Percentiles rank a stretch among this genome's conserved stretches.
phyloP scores from a whole-genome alignment of 768 basidiomycete species.

The Suillus hirtellus region DNA sequence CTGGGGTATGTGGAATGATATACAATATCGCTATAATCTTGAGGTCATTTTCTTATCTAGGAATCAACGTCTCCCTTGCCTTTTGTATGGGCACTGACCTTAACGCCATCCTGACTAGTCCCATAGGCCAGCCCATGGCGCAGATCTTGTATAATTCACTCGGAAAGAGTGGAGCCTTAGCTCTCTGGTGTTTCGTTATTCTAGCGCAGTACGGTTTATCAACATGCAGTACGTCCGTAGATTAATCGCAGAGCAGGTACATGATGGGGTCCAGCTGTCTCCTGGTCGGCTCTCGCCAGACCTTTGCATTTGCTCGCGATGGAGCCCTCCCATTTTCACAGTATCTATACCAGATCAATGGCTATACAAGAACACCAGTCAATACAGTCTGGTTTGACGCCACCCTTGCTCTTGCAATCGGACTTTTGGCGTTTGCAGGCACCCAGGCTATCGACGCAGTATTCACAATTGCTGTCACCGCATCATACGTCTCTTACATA shows the following conservation, averaged over 20 bases:
- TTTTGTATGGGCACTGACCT: constrained; percentile 1
- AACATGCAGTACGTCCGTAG: background rate
- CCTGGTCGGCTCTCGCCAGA: constrained; percentile 54
- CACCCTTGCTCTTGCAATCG: constrained; percentile 47
- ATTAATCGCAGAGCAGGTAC: background rate
- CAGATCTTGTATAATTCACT: background rate
- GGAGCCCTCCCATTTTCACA: constrained; percentile 55
- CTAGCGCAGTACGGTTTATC: background rate
- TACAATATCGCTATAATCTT: background rate
- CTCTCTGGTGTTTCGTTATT: background rate
- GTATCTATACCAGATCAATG: constrained; percentile 60
- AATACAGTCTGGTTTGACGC: constrained; percentile 58
- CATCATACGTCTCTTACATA: constrained; percentile 51
- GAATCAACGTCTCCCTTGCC: background rate
- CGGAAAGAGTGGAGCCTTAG: background rate
- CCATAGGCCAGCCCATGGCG: background rate
- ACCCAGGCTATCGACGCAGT: constrained; percentile 58
- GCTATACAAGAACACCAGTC: constrained; percentile 51
- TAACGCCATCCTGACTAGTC: background rate
- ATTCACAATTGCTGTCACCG: constrained; percentile 49
- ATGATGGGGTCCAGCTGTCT: constrained; percentile 44
- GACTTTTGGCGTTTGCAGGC: constrained; percentile 61
- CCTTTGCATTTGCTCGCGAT: constrained; percentile 52
- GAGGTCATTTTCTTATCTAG: background rate
- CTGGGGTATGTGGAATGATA: constrained; percentile 22